phyloP scores from a whole-genome alignment of 176 grass and related monocot species.

The Oryza rufipogon region DNA sequence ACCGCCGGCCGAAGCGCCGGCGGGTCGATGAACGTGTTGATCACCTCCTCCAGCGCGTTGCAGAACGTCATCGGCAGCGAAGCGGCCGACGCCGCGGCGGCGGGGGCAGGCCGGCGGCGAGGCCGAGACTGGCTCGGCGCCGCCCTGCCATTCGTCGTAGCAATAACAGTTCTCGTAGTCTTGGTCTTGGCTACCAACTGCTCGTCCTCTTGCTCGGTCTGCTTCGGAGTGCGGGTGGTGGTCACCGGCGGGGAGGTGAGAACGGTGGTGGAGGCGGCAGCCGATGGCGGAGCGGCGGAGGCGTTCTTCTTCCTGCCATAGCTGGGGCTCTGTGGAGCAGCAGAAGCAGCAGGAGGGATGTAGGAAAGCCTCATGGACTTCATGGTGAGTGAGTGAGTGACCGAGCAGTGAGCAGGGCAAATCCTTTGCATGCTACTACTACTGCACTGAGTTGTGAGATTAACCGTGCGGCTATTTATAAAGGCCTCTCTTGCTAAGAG shows the following conservation, averaged over 20 bases:
- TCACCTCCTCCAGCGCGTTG: slow-evolving; percentile 79
- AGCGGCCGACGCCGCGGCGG: not conserved
- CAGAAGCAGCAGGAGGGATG: slow-evolving; percentile 41
- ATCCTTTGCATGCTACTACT: not conserved
- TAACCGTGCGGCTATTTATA: slow-evolving; percentile 31
- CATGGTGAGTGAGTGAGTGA: not conserved
- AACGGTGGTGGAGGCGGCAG: slow-evolving; percentile 30
- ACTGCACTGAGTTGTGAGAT: not conserved
- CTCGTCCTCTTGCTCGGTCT: slow-evolving; percentile 20
- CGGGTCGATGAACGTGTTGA: slow-evolving; percentile 92
- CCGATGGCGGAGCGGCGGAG: slow-evolving; percentile 24
- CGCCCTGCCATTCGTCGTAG: not conserved
- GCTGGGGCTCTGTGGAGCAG: slow-evolving; percentile 24
- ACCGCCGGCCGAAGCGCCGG: slow-evolving; percentile 73
- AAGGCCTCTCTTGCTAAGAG: not conserved
- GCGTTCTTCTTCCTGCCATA: slow-evolving; percentile 39
- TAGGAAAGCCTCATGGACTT: slow-evolving; percentile 37
- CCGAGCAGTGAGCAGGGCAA: slow-evolving; percentile 2
- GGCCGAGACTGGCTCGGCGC: not conserved
- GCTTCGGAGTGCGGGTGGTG: slow-evolving; percentile 6
- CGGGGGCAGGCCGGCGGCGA: slow-evolving; percentile 15
- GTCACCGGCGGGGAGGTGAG: slow-evolving; percentile 40
- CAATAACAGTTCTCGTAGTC: not conserved
- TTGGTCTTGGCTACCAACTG: not conserved
- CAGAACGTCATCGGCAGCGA: slow-evolving; percentile 68